A percentile compares a stretch with the other conserved stretches of the same genome.
These are phyloP conservation scores for Thalassiosira mediterranea DNA, from an alignment of 352 stramenopile species.

Conservation along the genomic window DNA sequence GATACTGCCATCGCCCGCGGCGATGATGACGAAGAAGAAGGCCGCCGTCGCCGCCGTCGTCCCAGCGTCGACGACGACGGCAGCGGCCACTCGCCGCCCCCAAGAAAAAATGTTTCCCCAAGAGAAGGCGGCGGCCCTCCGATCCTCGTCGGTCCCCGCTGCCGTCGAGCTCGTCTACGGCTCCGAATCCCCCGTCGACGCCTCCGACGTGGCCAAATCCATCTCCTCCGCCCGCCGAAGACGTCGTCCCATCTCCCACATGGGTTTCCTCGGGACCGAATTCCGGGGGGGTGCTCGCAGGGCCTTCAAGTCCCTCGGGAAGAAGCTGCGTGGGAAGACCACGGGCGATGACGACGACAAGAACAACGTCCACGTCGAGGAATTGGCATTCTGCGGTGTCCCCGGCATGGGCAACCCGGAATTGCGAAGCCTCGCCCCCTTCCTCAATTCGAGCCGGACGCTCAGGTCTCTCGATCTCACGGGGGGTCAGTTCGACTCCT, in stretches of 20 bases:
- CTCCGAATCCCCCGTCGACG: conserved; percentile 22
- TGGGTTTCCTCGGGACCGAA: conserved; percentile 25
- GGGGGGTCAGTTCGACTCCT: conserved; percentile 10
- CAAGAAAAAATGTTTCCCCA: too few species aligned
- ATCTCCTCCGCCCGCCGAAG: conserved; percentile 19
- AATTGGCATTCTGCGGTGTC: conserved; percentile 24
- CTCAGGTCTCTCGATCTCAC: conserved; percentile 28
- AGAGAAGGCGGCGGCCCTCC: too few species aligned
- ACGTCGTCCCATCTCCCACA: conserved; percentile 8
- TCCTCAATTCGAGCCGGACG: conserved; percentile 16
- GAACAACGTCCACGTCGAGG: conserved; percentile 13
- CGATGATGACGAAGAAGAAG: too few species aligned
- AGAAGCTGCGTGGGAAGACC: too few species aligned
- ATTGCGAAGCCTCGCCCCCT: conserved; percentile 9
- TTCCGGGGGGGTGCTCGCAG: neutral
- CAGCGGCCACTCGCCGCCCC: too few species aligned
- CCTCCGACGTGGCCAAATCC: conserved; percentile 9
- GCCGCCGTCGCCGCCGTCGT: too few species aligned
- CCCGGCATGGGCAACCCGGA: conserved; percentile 17
- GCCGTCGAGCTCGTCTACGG: conserved; percentile 37
- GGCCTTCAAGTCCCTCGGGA: conserved; percentile 14
- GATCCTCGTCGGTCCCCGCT: too few species aligned
- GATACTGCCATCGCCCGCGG: too few species aligned
- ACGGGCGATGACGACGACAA: too few species aligned
- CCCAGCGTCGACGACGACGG: too few species aligned